A percentile compares a stretch with the other conserved stretches of the same genome.
Evolutionary conservation across 805 yeast genomes (phyloP).

Genomic region (Danielozyma ontarioensis): DNA sequence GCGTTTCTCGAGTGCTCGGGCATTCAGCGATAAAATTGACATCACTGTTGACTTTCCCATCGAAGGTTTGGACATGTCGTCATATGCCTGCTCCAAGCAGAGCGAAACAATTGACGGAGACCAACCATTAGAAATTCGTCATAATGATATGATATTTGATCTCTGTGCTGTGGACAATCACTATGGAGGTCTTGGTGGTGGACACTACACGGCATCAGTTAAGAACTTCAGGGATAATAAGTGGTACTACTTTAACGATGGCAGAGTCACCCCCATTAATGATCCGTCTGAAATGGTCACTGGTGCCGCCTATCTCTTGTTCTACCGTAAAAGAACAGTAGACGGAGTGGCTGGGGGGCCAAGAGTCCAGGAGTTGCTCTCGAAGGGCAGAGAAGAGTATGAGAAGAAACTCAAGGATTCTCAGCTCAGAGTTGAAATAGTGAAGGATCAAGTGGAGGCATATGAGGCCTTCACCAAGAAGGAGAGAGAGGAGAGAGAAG

Average conservation of each 20-base stretch:
- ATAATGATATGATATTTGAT: slow-evolving; percentile 55
- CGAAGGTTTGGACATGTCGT: slow-evolving; percentile 67
- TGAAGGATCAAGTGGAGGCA: slow-evolving; percentile 14
- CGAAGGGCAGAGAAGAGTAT: slow-evolving; percentile 30
- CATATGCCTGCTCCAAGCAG: slow-evolving; percentile 34
- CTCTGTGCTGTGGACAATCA: slow-evolving; percentile 92
- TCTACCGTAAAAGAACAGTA: slow-evolving; percentile 60
- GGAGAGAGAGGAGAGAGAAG: too few species aligned
- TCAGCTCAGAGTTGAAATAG: slow-evolving; percentile 8
- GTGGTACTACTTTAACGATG: slow-evolving; percentile 92
- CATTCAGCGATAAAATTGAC: slow-evolving; percentile 86
- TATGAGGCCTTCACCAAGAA: background rate
- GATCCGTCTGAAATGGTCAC: slow-evolving; percentile 58
- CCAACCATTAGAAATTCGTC: background rate
- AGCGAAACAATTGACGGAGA: slow-evolving; percentile 19
- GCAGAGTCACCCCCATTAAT: slow-evolving; percentile 55
- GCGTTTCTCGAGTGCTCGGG: slow-evolving; percentile 78
- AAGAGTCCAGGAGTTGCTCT: slow-evolving; percentile 35
- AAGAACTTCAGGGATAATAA: slow-evolving; percentile 68
- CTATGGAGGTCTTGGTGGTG: slow-evolving; percentile 94
- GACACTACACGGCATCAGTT: slow-evolving; percentile 91
- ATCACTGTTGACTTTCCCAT: slow-evolving; percentile 84
- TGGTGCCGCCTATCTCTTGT: slow-evolving; percentile 82
- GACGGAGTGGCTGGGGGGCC: slow-evolving; percentile 40
- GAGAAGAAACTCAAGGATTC: slow-evolving; percentile 8